Evolutionary conservation across 2,329 filamentous ascomycete species (phyloP).

Genomic region (Ceratocystis smalleyi): DNA sequence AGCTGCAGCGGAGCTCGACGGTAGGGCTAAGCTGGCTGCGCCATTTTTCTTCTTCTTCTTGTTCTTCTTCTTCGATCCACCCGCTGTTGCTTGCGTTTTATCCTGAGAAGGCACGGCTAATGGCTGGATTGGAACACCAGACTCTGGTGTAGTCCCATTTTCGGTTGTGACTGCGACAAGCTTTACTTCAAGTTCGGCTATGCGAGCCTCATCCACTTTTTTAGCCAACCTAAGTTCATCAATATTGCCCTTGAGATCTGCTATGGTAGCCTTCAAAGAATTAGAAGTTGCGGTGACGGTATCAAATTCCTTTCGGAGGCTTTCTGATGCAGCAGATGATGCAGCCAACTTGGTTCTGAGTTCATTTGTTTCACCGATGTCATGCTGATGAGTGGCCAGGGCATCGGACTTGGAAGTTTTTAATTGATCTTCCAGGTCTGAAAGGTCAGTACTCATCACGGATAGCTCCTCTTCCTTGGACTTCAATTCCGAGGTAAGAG

Average conservation of each 20-base stretch:
- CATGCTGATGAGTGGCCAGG: slow-evolving; percentile 22
- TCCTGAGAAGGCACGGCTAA: slow-evolving; percentile 20
- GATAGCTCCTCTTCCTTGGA: slow-evolving; percentile 19
- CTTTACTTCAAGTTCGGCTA: slow-evolving; percentile 28
- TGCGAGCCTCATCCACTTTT: slow-evolving; percentile 27
- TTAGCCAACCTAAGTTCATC: slow-evolving; percentile 25
- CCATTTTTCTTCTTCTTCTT: slow-evolving; percentile 79
- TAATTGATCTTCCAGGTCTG: slow-evolving; percentile 18
- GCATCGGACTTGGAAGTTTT: slow-evolving; percentile 14
- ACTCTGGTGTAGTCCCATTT: slow-evolving; percentile 18
- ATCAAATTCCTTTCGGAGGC: slow-evolving; percentile 29
- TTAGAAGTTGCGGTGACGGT: slow-evolving; percentile 28
- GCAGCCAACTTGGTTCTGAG: slow-evolving; percentile 25
- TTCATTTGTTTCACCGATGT: slow-evolving; percentile 25
- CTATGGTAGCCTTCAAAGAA: slow-evolving; percentile 8
- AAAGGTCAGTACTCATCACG: background rate
- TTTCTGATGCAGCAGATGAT: slow-evolving; percentile 23
- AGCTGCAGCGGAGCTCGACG: slow-evolving; percentile 16
- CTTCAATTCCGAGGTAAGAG: slow-evolving; percentile 32
- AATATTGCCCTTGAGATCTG: slow-evolving; percentile 7
- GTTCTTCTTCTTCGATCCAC: slow-evolving; percentile 45
- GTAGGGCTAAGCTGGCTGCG: slow-evolving; percentile 29
- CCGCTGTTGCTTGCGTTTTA: slow-evolving; percentile 18
- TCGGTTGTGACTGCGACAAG: slow-evolving; percentile 18
- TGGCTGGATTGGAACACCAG: slow-evolving; percentile 20